phyloP scores from a whole-genome alignment of 2,329 filamentous ascomycete genomes.

The Aspergillus bombycis region DNA sequence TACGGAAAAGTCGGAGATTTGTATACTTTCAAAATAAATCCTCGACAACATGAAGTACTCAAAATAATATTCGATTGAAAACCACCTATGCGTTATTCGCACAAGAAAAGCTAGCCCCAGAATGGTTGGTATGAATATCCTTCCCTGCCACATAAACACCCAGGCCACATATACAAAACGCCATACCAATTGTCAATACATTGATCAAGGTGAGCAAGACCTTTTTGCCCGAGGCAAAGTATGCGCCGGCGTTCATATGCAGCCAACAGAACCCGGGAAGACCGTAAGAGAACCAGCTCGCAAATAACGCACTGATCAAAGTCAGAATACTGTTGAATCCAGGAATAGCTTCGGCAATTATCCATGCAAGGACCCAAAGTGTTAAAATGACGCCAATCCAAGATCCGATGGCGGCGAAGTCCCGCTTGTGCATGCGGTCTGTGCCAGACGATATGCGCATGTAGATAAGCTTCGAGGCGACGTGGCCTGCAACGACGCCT shows the following conservation, averaged over 20 bases:
- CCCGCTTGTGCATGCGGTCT: slow-evolving; percentile 55
- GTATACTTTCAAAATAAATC: no score
- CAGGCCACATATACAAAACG: not conserved
- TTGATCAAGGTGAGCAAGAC: not conserved
- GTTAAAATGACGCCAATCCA: slow-evolving; percentile 62
- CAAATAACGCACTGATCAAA: slow-evolving; percentile 64
- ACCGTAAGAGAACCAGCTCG: slow-evolving; percentile 65
- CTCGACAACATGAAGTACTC: no score
- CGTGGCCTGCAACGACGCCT: slow-evolving; percentile 69
- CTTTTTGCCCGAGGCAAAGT: slow-evolving; percentile 31
- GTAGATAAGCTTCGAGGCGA: slow-evolving; percentile 68
- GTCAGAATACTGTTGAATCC: slow-evolving; percentile 68
- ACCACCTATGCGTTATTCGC: not conserved
- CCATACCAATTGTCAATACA: not conserved
- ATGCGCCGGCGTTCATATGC: slow-evolving; percentile 28
- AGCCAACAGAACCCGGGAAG: slow-evolving; percentile 32
- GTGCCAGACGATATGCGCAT: slow-evolving; percentile 63
- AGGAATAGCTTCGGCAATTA: slow-evolving; percentile 71
- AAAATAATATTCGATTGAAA: not conserved
- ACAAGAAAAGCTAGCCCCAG: not conserved
- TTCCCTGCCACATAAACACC: not conserved
- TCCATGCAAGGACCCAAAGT: slow-evolving; percentile 64
- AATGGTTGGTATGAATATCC: not conserved
- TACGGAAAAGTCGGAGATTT: no score
- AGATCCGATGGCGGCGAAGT: slow-evolving; percentile 52